These are phyloP conservation scores for Penicillium simplicissimum DNA, from an alignment of 495 filamentous ascomycete genomes.

Conservation along the genomic window DNA sequence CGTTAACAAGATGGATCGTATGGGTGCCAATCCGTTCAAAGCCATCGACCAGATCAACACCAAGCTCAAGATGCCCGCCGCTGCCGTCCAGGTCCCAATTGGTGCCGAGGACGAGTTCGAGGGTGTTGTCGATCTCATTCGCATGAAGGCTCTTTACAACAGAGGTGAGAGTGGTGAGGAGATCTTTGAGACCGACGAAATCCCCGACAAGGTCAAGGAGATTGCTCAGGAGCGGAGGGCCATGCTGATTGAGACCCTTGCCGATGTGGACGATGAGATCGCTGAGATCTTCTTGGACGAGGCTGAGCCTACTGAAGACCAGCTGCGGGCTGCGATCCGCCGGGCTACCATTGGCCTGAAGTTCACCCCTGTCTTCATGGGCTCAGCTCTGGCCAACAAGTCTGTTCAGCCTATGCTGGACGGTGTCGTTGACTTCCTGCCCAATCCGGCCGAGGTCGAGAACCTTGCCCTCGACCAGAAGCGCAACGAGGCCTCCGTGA, in stretches of 20 bases:
- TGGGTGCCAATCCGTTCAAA: slow-evolving; percentile 98
- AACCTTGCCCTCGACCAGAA: slow-evolving; percentile 86
- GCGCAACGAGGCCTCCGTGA: slow-evolving; percentile 74
- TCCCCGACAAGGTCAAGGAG: slow-evolving; percentile 73
- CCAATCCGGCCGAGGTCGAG: slow-evolving; percentile 87
- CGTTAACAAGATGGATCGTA: slow-evolving; percentile 99
- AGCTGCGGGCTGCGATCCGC: slow-evolving; percentile 89
- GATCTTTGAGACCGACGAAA: slow-evolving; percentile 72
- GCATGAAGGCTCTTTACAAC: slow-evolving; percentile 92
- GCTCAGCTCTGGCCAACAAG: slow-evolving; percentile 92
- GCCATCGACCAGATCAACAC: slow-evolving; percentile 95
- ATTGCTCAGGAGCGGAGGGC: slow-evolving; percentile 76
- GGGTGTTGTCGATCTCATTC: slow-evolving; percentile 91
- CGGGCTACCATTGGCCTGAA: slow-evolving; percentile 83
- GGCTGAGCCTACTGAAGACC: slow-evolving; percentile 66
- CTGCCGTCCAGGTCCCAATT: slow-evolving; percentile 94
- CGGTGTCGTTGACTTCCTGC: slow-evolving; percentile 93
- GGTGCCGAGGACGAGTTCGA: slow-evolving; percentile 89
- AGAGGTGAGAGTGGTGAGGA: slow-evolving; percentile 75
- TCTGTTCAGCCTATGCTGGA: slow-evolving; percentile 96
- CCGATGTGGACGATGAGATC: slow-evolving; percentile 98
- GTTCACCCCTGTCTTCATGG: slow-evolving; percentile 96
- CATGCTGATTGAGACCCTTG: slow-evolving; percentile 90
- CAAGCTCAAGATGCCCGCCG: slow-evolving; percentile 89
- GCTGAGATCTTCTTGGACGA: slow-evolving; percentile 96